phyloP scores from a whole-genome alignment of 2,329 filamentous ascomycete species.

The Aaosphaeria arxii region DNA sequence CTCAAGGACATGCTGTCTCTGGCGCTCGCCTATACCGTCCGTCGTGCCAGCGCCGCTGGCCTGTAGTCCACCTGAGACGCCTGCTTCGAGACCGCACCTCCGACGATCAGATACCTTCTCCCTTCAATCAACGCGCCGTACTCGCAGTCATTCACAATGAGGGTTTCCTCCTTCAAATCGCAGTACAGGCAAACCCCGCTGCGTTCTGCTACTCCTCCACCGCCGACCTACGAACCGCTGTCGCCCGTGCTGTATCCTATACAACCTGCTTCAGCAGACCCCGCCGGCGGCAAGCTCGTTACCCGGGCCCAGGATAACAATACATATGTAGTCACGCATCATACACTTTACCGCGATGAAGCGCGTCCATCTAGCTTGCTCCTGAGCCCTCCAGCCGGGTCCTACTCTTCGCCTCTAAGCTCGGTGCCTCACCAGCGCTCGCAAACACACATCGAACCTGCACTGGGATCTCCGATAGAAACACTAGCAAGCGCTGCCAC shows the following conservation, averaged over 20 bases:
- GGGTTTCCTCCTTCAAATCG: constrained; percentile 31
- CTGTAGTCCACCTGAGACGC: constrained; percentile 28
- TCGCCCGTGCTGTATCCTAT: constrained; percentile 27
- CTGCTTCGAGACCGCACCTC: constrained; percentile 21
- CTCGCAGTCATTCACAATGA: constrained; percentile 22
- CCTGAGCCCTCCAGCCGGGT: constrained; percentile 3
- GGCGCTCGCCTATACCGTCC: constrained; percentile 15
- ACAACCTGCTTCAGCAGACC: constrained; percentile 15
- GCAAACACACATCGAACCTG: constrained; percentile 14
- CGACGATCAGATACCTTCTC: constrained; percentile 9
- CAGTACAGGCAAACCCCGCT: constrained; percentile 27
- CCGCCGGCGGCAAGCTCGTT: constrained; percentile 14
- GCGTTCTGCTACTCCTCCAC: constrained; percentile 30
- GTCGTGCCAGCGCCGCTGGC: constrained; percentile 19
- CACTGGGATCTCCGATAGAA: constrained; percentile 40
- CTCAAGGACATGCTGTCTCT: constrained; percentile 29
- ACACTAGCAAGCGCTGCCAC: constrained; percentile 43
- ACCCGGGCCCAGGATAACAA: too few species aligned
- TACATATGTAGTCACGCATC: too few species aligned
- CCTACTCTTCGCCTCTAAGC: constrained; percentile 16
- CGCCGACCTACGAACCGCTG: constrained; percentile 33
- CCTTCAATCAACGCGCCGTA: constrained; percentile 13
- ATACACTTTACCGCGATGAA: neutral
- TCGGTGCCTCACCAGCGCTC: constrained; percentile 16
- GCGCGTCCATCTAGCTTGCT: neutral